These are phyloP conservation scores for Eucalyptus cloeziana DNA, from an alignment of 345 rosid species.

Conservation along the genomic window DNA sequence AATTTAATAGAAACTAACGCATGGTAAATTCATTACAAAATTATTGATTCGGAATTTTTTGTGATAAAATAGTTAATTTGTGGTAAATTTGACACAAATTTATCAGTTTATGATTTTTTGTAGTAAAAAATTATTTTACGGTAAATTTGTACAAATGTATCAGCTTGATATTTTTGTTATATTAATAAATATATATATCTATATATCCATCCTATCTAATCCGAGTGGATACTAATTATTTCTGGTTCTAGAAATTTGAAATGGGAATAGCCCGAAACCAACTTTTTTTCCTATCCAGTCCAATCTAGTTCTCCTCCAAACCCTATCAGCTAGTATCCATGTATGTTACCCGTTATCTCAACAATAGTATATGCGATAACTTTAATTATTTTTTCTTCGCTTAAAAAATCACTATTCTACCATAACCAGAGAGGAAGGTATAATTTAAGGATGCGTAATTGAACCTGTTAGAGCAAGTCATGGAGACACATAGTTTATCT, in stretches of 20 bases:
- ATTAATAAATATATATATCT: too few species aligned
- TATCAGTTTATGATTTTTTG: rapidly evolving
- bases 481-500: neutral
- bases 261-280: rapidly evolving
- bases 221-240: rapidly evolving
- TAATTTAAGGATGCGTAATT: too few species aligned
- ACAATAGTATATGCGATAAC: neutral
- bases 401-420: too few species aligned
- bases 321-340: neutral
- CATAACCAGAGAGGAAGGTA: too few species aligned
- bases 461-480: neutral
- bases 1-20: too few species aligned
- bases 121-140: rapidly evolving
- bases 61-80: rapidly evolving
- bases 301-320: rapidly evolving
- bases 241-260: neutral
- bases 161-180: rapidly evolving
- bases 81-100: rapidly evolving
- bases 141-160: rapidly evolving
- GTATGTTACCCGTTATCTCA: neutral
- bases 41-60: rapidly evolving
- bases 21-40: rapidly evolving
- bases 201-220: too few species aligned
- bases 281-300: rapidly evolving
- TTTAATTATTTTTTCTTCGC: neutral